A percentile compares a stretch with the other conserved stretches of the same genome.
phyloP scores from a whole-genome alignment of 2,329 filamentous ascomycete species.

The Neonectria ditissima region DNA sequence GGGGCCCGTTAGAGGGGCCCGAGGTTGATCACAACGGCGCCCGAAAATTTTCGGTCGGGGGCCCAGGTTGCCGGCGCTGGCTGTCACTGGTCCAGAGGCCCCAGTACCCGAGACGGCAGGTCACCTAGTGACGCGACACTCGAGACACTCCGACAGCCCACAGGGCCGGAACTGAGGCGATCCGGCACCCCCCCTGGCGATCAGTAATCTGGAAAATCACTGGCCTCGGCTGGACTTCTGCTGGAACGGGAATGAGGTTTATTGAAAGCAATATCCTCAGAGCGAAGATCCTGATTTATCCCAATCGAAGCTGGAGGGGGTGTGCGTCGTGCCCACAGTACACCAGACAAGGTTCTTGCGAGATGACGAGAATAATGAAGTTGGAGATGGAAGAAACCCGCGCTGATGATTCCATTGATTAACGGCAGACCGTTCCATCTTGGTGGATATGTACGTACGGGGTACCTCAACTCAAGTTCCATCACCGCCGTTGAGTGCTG shows the following conservation, averaged over 20 bases:
- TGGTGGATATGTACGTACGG: too few relatives aligned
- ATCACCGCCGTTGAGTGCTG: too few relatives aligned
- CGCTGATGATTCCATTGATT: not conserved
- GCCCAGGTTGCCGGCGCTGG: constrained; percentile 26
- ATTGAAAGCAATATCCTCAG: constrained; percentile 13
- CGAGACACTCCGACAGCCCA: constrained; percentile 8
- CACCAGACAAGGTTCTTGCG: not conserved
- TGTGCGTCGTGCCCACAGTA: not conserved
- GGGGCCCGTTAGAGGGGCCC: constrained; percentile 8
- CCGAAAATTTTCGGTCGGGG: constrained; percentile 43
- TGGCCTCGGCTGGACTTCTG: constrained; percentile 3
- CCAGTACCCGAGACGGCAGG: not conserved
- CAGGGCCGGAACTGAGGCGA: constrained; percentile 15
- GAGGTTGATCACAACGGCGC: constrained; percentile 38
- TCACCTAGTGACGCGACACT: constrained; percentile 25
- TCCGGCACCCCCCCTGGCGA: constrained; percentile 36
- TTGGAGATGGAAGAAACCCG: not conserved
- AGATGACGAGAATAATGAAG: not conserved
- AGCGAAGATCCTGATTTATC: constrained; percentile 16
- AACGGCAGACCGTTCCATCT: too few relatives aligned
- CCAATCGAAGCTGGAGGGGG: not conserved
- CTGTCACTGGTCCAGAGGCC: not conserved
- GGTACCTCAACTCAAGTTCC: too few relatives aligned
- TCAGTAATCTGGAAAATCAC: constrained; percentile 39
- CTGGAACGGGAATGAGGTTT: constrained; percentile 10